Base-by-base conservation (phyloP, 129 eudicot species). In the Centrapalus pauciflorus region DNA sequence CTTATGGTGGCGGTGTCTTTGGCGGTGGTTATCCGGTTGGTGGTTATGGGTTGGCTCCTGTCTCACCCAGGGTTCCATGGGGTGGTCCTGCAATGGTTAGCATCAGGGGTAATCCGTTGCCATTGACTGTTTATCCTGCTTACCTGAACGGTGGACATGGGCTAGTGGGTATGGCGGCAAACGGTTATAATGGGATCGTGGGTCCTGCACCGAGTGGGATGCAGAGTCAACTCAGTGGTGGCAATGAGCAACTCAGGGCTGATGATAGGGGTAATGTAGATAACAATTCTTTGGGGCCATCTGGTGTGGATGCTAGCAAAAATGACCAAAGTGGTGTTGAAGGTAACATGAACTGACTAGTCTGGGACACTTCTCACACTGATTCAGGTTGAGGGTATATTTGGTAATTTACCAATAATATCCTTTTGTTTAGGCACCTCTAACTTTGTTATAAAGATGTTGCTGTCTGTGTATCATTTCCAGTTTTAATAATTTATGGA, bases 61-160 rank as follows among this genome's bases (percentile, higher is more conserved):
- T 78, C 76, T 73, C 82, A 27, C 85, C 96, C 20, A 76, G 83
- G 54, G 62, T 73, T 59, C 81, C 80, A 11, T 80, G 88, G 96
- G 78, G 70, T 40, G 77, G 69, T 23, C 76, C 84, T 38, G 60
- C 85, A 29, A 65, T 77, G 89, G 57, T 78, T 37, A 77, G 87
- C 43, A 26, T 79, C 8, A 60, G 86, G 61, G 90, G 88, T 9
- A 59, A 72, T 40, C 82, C 86, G 7, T 28, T 79, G 61, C 76
- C 83, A n/a, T 35, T 76, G 68, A 56, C 79, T 16, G 25, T 83
- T 35, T 87, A 76, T 81, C 78, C 95, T 19, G 59, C 93, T 43
- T 77, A 83, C 38, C 0, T 82, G 55, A 90, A 82, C 69, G 87
- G 91, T 24, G 83, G 81, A 13, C 80, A 67, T 63, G 87, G 87